Conservation (phyloP, 805 yeast species). For the Saturnispora ahearnii region DNA sequence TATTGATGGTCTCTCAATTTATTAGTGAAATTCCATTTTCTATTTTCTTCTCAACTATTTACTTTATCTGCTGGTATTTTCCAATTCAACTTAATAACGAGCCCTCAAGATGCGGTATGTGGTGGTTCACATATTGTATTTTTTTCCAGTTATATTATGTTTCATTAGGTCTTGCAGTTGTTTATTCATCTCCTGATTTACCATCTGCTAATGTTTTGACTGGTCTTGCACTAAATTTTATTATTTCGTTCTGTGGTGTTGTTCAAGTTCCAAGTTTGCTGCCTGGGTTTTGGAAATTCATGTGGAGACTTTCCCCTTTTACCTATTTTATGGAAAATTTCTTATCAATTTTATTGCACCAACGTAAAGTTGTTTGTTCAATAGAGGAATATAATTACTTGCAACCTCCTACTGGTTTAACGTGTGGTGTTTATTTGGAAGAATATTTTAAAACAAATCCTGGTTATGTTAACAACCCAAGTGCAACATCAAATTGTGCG, state of each 20-base stretch:
- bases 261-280: constrained; percentile 46
- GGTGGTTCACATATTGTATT: constrained; percentile 26
- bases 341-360: constrained; percentile 41
- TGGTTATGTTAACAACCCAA: constrained; percentile 53
- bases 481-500: constrained; percentile 39
- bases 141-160: constrained; percentile 38
- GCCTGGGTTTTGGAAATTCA: constrained; percentile 81
- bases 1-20: constrained; percentile 45
- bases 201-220: constrained; percentile 58
- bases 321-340: constrained; percentile 56
- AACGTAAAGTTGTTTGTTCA: constrained; percentile 41
- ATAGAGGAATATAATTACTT: constrained; percentile 39
- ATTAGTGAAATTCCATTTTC: constrained; percentile 55
- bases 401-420: constrained; percentile 48
- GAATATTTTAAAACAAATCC: constrained; percentile 28
- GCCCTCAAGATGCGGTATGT: constrained; percentile 39
- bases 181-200: constrained; percentile 53
- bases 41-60: constrained; percentile 38
- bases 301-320: constrained; percentile 66
- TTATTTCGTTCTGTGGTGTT: constrained; percentile 62
- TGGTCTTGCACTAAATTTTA: constrained; percentile 46
- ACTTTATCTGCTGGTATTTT: constrained; percentile 32
- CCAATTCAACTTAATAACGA: constrained; percentile 29
- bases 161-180: constrained; percentile 43
- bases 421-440: constrained; percentile 51